Evolutionary conservation across 2,329 filamentous ascomycete species (phyloP), one percentile per base, ranked within the genome.

Genomic region (Pleoardoris graminearum): DNA sequence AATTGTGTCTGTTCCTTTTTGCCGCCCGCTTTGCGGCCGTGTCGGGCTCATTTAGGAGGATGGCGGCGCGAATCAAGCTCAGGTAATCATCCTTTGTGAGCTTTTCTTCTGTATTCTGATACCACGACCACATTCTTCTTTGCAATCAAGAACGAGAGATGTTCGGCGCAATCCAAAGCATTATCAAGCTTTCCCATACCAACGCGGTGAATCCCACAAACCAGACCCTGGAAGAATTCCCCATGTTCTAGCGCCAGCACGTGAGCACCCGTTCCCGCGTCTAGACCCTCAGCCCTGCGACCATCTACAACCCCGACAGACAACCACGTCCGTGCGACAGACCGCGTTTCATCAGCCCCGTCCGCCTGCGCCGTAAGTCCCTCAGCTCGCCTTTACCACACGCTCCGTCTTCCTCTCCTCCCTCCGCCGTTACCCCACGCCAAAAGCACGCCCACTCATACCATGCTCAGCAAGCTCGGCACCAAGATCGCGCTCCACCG

Each of bases 401-500:
- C 19, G 33, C 23, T 33, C 22, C 22, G 2, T 41, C 25, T 22
- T 45, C 23, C 32, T 14, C 25, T 16, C 32, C 19, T 29, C 17
- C 16, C 41, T 46, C 27, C 22, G 6, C 6, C 5, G 10, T 27
- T 10, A 27, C 8, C 17, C 32, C 36, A 21, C n/a, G 30, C 36
- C 43, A 19, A 42, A 35, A 23, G 48, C 52, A 51, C 19, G 46
- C 33, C 41, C 7, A 36, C 50, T 30, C 39, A 36, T 38, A 71
- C 63, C 49, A 85, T 85, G 82, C 78, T 85, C 65, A 78, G 79
- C 61, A 80, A 75, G 58, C 71, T 85, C 51, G 78, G 79, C 14
- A 82, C 82, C 39, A 85, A 85, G 69, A 71, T 85, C 58, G 83
- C 82, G 55, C 75, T 85, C 60, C 82, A 77, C 58, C 84, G 82